phyloP scores from a whole-genome alignment of 306 rosid species.

The Mimosa bimucronata region DNA sequence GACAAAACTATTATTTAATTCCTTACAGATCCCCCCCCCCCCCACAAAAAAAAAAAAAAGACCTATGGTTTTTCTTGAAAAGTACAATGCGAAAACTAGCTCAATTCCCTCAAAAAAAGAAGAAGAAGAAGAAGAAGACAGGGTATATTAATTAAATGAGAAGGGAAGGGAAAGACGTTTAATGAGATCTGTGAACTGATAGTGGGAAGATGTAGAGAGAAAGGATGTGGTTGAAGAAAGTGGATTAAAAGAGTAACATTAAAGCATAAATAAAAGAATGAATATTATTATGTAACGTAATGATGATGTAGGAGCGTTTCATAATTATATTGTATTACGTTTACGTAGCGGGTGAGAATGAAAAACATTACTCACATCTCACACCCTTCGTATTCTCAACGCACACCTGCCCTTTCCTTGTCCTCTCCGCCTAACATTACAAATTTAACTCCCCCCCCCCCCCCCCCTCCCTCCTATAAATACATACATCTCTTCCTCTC shows the following conservation, averaged over 20 bases:
- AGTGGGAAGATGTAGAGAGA: too few relatives aligned
- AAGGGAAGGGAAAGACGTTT: neutral
- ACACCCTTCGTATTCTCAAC: neutral
- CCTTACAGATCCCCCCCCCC: too few relatives aligned
- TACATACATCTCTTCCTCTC: neutral
- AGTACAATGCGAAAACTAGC: too few relatives aligned
- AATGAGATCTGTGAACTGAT: neutral
- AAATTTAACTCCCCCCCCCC: too few relatives aligned
- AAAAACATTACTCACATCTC: neutral
- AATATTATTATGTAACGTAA: too few relatives aligned
- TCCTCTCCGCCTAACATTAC: neutral
- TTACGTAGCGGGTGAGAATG: slow-evolving; percentile 14
- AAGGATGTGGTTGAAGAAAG: neutral
- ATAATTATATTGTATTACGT: too few relatives aligned
- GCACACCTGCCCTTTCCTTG: too few relatives aligned
- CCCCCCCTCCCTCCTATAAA: neutral
- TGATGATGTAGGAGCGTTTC: too few relatives aligned
- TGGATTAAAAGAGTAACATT: neutral
- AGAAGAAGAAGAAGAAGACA: neutral
- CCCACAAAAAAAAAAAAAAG: too few relatives aligned
- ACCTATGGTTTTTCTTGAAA: too few relatives aligned
- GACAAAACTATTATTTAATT: too few relatives aligned
- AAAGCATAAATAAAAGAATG: neutral
- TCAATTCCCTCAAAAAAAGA: too few relatives aligned
- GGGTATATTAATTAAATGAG: neutral